phyloP scores from a whole-genome alignment of 108 stramenopile genomes.

The Fragilariopsis cylindrus region DNA sequence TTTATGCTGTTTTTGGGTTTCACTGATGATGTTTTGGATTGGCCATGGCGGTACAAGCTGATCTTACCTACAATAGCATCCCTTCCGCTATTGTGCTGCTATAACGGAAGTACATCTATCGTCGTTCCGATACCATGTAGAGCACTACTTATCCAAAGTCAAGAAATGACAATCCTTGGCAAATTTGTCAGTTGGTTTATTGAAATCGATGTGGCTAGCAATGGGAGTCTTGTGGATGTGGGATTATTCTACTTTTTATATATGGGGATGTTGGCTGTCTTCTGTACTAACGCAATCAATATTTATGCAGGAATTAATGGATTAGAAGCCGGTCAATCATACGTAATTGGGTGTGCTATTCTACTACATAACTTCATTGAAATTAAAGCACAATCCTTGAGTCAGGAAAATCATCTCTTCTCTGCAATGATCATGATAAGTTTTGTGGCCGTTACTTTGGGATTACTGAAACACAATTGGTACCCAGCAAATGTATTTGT shows the following conservation, averaged over 20 bases:
- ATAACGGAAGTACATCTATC: conserved; percentile 92
- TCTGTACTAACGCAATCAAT: conserved; percentile 99
- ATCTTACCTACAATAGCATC: conserved; percentile 92
- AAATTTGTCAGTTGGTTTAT: conserved; percentile 45
- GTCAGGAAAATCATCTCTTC: conserved; percentile 81
- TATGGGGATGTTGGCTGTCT: conserved; percentile 97
- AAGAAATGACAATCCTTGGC: conserved; percentile 62
- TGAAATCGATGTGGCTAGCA: conserved; percentile 70
- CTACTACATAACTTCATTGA: conserved; percentile 81
- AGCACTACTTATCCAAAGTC: conserved; percentile 50
- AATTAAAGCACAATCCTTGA: conserved; percentile 42
- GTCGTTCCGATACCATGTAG: conserved; percentile 86
- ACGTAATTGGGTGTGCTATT: conserved; percentile 86
- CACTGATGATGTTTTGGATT: conserved; percentile 95
- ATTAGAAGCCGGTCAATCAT: conserved; percentile 95
- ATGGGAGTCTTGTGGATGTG: conserved; percentile 80
- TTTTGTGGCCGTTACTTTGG: conserved; percentile 86
- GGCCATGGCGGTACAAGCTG: conserved; percentile 98
- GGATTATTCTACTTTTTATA: conserved; percentile 89
- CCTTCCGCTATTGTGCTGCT: conserved; percentile 93
- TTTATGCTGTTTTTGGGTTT: conserved; percentile 98
- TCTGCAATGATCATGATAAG: conserved; percentile 83
- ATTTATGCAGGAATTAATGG: conserved; percentile 99
- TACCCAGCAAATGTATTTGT: conserved; percentile 96
- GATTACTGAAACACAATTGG: conserved; percentile 90